These are phyloP conservation scores for Mycena crocata DNA, from an alignment of 768 basidiomycete species.

Conservation along the genomic window DNA sequence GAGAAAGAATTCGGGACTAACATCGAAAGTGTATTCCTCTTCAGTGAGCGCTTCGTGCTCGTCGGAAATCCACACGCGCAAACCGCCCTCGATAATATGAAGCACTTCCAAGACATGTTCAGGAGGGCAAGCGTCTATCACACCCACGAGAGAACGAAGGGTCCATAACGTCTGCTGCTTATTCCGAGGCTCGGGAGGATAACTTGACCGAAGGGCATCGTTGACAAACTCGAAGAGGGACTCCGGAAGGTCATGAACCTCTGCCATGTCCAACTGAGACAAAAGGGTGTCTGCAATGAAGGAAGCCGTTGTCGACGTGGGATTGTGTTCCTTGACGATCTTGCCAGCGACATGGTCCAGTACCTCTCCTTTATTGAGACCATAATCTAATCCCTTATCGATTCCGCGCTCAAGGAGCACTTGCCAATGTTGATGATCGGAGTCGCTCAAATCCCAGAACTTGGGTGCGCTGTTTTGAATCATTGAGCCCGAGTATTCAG, in stretches of 20 bases:
- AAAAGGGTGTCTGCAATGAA: constrained; percentile 74
- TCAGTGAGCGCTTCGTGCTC: constrained; percentile 59
- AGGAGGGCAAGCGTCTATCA: constrained; percentile 67
- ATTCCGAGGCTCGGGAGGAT: constrained; percentile 72
- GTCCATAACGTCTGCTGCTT: constrained; percentile 72
- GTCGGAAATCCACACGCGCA: constrained; percentile 75
- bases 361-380: constrained; percentile 62
- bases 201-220: constrained; percentile 67
- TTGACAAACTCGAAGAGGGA: constrained; percentile 69
- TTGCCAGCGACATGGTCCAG: constrained; percentile 67
- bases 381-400: constrained; percentile 70
- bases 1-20: constrained; percentile 44
- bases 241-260: constrained; percentile 64
- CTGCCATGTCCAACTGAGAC: constrained; percentile 61
- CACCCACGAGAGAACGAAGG: constrained; percentile 62
- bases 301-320: constrained; percentile 53
- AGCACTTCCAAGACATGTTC: constrained; percentile 60
- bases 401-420: constrained; percentile 62
- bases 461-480: constrained; percentile 43
- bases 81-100: constrained; percentile 62
- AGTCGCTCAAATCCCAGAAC: constrained; percentile 64
- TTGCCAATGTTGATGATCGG: constrained; percentile 73
- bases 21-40: constrained; percentile 70
- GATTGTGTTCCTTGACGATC: constrained; percentile 55
- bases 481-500: constrained; percentile 6